Evolutionary conservation across 768 basidiomycete genomes (phyloP).

Genomic region (Podaxis sp.): DNA sequence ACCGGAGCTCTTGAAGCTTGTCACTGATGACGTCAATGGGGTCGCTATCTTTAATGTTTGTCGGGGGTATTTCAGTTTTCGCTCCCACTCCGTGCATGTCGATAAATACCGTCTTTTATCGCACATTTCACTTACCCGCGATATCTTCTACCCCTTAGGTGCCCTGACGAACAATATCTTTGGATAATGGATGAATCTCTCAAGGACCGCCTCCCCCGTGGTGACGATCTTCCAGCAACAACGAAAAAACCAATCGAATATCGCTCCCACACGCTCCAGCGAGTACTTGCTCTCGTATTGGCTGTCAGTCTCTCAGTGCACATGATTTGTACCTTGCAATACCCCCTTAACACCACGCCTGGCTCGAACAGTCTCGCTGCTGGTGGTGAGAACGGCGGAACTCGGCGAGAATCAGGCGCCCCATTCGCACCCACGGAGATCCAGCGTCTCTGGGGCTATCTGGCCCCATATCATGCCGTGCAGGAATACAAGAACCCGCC

Average conservation of each 20-base stretch:
- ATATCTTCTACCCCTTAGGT: not conserved
- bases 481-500: conserved; percentile 47
- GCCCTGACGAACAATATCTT: not conserved
- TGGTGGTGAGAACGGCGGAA: not conserved
- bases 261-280: not conserved
- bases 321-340: not conserved
- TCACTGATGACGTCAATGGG: too few species aligned
- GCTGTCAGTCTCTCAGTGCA: not conserved
- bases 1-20: too few species aligned
- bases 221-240: not conserved
- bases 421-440: not conserved
- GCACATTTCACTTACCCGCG: not conserved
- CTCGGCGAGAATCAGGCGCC: not conserved
- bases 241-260: not conserved
- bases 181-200: not conserved
- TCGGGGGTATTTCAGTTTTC: too few species aligned
- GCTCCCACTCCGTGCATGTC: too few species aligned
- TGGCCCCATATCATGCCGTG: conserved; percentile 57
- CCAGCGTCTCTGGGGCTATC: conserved; percentile 51
- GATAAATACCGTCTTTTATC: too few species aligned
- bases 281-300: not conserved
- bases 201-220: not conserved
- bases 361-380: not conserved
- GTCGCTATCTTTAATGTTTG: too few species aligned
- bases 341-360: not conserved